phyloP scores from a whole-genome alignment of 805 yeast genomes.

The Cyberlindnera nakhonratchasimensis region DNA sequence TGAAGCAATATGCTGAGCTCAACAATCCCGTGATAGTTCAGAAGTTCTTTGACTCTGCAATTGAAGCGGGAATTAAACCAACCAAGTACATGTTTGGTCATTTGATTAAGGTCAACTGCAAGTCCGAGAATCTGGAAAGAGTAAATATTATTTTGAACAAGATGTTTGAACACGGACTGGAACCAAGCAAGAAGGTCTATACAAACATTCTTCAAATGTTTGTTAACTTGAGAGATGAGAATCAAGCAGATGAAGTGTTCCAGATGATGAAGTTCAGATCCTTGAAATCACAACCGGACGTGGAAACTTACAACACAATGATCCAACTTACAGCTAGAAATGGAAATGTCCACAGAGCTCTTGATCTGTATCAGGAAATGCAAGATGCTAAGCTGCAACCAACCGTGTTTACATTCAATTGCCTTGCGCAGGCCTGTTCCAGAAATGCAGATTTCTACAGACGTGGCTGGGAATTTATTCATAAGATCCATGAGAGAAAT shows the following conservation, averaged over 20 bases:
- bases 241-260: conserved; percentile 69
- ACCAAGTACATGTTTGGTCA: conserved; percentile 39
- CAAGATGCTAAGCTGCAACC: conserved; percentile 34
- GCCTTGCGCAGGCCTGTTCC: conserved; percentile 68
- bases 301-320: conserved; percentile 66
- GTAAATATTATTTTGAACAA: conserved; percentile 16
- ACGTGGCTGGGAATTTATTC: conserved; percentile 76
- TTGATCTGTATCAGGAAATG: conserved; percentile 77
- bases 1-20: conserved; percentile 34
- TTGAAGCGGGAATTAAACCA: conserved; percentile 26
- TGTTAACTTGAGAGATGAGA: conserved; percentile 46
- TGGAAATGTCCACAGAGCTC: conserved; percentile 65
- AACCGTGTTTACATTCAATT: conserved; percentile 44
- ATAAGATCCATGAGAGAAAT: conserved; percentile 50
- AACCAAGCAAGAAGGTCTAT: conserved; percentile 45
- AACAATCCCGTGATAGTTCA: conserved; percentile 31
- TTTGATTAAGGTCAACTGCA: conserved; percentile 41
- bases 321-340: conserved; percentile 61
- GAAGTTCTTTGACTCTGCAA: conserved; percentile 27
- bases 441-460: conserved; percentile 42
- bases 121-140: conserved; percentile 27
- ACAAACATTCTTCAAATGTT: conserved; percentile 60
- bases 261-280: conserved; percentile 83
- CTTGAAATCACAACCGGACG: conserved; percentile 59
- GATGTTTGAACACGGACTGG: conserved; percentile 31